These are phyloP conservation scores for Pichia sp. DNA, from an alignment of 1,139 yeast genomes.

Conservation along the genomic window DNA sequence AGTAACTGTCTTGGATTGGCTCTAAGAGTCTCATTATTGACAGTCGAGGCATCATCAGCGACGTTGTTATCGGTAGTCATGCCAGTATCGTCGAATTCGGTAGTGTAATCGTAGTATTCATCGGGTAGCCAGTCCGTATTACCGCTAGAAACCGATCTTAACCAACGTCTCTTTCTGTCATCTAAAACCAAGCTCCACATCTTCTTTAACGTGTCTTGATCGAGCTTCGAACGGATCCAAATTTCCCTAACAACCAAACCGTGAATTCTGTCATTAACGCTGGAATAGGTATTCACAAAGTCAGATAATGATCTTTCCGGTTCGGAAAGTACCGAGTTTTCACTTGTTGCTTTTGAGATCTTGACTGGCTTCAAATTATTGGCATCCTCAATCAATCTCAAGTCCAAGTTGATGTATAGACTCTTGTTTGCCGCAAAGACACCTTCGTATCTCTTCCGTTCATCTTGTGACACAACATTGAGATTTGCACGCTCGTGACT, in stretches of 20 bases:
- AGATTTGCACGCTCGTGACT: slow-evolving; percentile 59
- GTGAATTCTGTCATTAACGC: slow-evolving; percentile 37
- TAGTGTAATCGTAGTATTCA: not conserved
- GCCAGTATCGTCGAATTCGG: not conserved
- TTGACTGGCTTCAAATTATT: not conserved
- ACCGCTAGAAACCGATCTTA: slow-evolving; percentile 6
- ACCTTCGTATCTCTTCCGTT: slow-evolving; percentile 87
- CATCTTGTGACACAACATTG: slow-evolving; percentile 61
- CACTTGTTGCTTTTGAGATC: not conserved
- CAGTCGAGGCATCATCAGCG: not conserved
- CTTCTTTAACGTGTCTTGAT: slow-evolving; percentile 57
- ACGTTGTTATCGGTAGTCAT: not conserved
- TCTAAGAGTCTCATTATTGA: not conserved
- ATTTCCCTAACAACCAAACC: slow-evolving; percentile 71
- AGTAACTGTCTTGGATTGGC: too few relatives aligned
- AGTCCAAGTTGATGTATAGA: slow-evolving; percentile 27
- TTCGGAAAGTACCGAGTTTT: not conserved
- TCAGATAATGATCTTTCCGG: slow-evolving; percentile 3
- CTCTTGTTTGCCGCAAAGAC: slow-evolving; percentile 91
- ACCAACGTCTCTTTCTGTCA: slow-evolving; percentile 40
- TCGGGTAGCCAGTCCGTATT: slow-evolving; percentile 5
- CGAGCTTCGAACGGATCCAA: slow-evolving; percentile 77
- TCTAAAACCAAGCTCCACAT: slow-evolving; percentile 84
- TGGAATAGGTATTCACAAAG: slow-evolving; percentile 17
- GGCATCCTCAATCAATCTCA: slow-evolving; percentile 3